These are phyloP conservation scores for Ilex paraguariensis DNA, from an alignment of 305 asterid genomes.

Conservation along the genomic window DNA sequence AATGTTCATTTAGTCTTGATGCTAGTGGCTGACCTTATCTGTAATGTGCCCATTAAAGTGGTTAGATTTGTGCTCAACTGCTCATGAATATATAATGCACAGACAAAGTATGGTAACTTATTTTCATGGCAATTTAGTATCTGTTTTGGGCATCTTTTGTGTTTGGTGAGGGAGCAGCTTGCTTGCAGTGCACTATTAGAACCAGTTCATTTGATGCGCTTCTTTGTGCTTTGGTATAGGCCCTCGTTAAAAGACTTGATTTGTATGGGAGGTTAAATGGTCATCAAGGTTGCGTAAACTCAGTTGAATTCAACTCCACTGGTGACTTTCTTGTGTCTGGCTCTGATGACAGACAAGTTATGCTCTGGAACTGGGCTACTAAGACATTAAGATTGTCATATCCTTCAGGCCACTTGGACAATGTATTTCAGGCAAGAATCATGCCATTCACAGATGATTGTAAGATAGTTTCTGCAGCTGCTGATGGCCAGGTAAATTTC, in stretches of 20 bases:
- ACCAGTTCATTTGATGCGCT: too few species aligned
- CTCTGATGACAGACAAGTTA: slow-evolving; percentile 62
- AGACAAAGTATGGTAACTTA: not conserved
- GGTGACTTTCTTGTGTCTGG: slow-evolving; percentile 75
- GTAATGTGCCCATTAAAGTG: too few species aligned
- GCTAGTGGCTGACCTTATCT: too few species aligned
- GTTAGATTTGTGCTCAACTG: not conserved
- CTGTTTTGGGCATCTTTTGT: not conserved
- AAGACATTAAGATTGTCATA: slow-evolving; percentile 45
- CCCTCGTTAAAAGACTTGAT: slow-evolving; percentile 47
- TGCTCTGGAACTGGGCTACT: slow-evolving; percentile 69
- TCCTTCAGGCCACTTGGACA: slow-evolving; percentile 67
- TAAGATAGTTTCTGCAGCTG: slow-evolving; percentile 55
- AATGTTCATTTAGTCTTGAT: too few species aligned
- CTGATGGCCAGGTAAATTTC: slow-evolving; percentile 68
- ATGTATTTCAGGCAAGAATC: slow-evolving; percentile 70
- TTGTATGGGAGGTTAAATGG: slow-evolving; percentile 50
- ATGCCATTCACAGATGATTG: slow-evolving; percentile 72
- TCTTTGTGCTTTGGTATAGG: slow-evolving; percentile 31
- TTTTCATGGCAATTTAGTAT: not conserved
- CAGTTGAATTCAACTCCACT: slow-evolving; percentile 56
- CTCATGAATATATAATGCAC: not conserved
- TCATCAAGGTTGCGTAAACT: slow-evolving; percentile 74
- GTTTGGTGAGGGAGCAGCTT: not conserved
- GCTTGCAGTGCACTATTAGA: too few species aligned